Percentiles rank a stretch among this genome's conserved stretches.
Evolutionary conservation across 768 basidiomycete genomes (phyloP).

Genomic region (Pleurotus cornucopiae): DNA sequence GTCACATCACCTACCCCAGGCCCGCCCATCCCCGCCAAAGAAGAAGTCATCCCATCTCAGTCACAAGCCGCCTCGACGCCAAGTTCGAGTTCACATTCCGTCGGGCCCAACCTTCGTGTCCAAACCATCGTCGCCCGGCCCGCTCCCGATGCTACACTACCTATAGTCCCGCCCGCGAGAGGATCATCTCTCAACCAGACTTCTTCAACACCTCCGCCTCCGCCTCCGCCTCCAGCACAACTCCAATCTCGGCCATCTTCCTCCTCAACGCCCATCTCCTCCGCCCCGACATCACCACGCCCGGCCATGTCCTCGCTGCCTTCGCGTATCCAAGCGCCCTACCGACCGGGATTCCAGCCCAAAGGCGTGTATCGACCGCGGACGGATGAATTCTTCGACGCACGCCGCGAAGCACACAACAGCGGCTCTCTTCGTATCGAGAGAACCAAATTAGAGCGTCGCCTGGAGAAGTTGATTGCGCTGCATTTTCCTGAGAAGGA

Average conservation of each 20-base stretch:
- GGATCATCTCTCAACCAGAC: constrained; percentile 12
- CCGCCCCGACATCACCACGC: constrained; percentile 14
- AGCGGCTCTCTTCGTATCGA: constrained; percentile 52
- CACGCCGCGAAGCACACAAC: constrained; percentile 30
- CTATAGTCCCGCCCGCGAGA: constrained; percentile 12
- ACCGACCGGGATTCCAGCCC: constrained; percentile 92
- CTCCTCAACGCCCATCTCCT: constrained; percentile 4
- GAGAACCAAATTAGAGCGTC: constrained; percentile 76
- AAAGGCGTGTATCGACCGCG: constrained; percentile 74
- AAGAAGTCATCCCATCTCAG: not conserved
- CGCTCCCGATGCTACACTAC: constrained; percentile 6
- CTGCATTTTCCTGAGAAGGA: constrained; percentile 54
- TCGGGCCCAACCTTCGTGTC: constrained; percentile 9
- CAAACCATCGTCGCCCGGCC: constrained; percentile 10
- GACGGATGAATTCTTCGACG: constrained; percentile 76
- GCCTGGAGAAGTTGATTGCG: constrained; percentile 82
- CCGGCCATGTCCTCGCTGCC: constrained; percentile 15
- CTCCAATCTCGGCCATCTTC: constrained; percentile 6
- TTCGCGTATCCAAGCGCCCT: constrained; percentile 44
- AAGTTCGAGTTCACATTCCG: constrained; percentile 11
- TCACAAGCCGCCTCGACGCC: constrained; percentile 6
- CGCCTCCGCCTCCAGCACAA: constrained; percentile 8
- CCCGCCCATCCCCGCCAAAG: constrained; percentile 7
- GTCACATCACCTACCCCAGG: not conserved
- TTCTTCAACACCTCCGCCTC: constrained; percentile 5